Evolutionary conservation across 208 protist genomes (phyloP).

Genomic region (Angomonas ambiguus): DNA sequence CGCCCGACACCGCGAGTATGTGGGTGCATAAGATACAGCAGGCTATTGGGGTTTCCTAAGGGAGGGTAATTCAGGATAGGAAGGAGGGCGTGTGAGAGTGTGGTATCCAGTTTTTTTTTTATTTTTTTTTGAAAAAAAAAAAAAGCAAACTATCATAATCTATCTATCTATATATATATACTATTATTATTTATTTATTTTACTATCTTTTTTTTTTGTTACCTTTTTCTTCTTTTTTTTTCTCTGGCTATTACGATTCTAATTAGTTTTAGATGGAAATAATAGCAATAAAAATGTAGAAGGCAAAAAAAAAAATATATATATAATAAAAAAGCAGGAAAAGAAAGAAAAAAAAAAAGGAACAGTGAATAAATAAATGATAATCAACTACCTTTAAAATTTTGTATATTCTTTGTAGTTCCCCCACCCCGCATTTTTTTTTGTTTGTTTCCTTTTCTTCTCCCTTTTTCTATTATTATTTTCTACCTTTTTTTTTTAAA

Average conservation of each 20-base stretch:
- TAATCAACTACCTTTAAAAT: no score
- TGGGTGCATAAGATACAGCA: conserved; percentile 77
- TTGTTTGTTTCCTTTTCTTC: background rate
- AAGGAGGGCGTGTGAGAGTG: no score
- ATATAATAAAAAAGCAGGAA: background rate
- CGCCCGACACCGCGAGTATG: conserved; percentile 61
- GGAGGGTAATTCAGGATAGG: conserved; percentile 53
- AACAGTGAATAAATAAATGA: background rate
- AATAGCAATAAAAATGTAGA: no score
- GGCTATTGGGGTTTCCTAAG: conserved; percentile 68
- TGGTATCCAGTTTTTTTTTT: background rate
- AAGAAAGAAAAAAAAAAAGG: background rate
- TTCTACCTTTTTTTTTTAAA: conserved; percentile 2
- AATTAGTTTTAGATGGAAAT: no score
- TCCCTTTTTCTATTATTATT: background rate
- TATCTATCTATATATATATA: background rate
- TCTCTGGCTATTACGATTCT: conserved; percentile 1
- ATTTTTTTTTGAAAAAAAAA: conserved; percentile 2
- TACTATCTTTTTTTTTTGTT: background rate
- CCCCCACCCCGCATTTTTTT: no score
- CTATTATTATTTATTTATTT: conserved; percentile 6
- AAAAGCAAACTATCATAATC: background rate
- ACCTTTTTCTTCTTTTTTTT: conserved; percentile 5
- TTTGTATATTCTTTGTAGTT: no score
- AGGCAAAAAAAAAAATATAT: background rate